Evolutionary conservation across 208 protist genomes (phyloP), one percentile per base, ranked within the genome.

Genomic region (Crithidia brevicula): DNA sequence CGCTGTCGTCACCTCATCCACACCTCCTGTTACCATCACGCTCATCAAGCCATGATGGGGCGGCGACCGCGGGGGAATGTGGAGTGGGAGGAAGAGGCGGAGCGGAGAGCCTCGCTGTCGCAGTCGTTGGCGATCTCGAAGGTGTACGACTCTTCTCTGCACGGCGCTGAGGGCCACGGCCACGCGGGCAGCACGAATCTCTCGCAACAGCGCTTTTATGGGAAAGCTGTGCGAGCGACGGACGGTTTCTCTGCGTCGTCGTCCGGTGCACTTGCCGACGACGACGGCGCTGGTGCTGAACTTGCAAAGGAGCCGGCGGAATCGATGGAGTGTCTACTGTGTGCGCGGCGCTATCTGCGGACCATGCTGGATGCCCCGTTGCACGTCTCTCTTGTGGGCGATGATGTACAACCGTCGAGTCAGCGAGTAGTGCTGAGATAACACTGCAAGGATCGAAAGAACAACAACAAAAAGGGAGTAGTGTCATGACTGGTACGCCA

Each of bases 1-100:
- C 66, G 67, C 42, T 88, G 83, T 58, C 42, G 59, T 9, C 83
- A 88, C 59, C 65, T 73, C 1, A 74, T 75, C 6, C 83, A 88
- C 63, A 59, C 72, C 30, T 77, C 68, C 11, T 88, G 83, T 65
- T 81, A 81, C 58, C 69, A 82, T 34, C 31, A 64, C 18, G 61
- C 69, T 0, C 63, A 65, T 7, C 50, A 70, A 36, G 43, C 62
- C 1, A 51, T 53, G 28, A n/a, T 33, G 45, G 49, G 27, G 15
- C 71, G 47, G n/a, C n/a, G n/a, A n/a, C n/a, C n/a, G n/a, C n/a
- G n/a, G n/a, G n/a, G n/a, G n/a, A n/a, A n/a, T n/a, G n/a, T n/a
- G n/a, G n/a, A n/a, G n/a, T n/a, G n/a, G n/a, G 38, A 50, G 20
- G 18, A 58, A 40, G 52, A 40, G 27, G 52, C 3, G 33, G 27